Conservation (phyloP, 1,284 basidiomycete genomes). For the Mycosarcoma maydis region DNA sequence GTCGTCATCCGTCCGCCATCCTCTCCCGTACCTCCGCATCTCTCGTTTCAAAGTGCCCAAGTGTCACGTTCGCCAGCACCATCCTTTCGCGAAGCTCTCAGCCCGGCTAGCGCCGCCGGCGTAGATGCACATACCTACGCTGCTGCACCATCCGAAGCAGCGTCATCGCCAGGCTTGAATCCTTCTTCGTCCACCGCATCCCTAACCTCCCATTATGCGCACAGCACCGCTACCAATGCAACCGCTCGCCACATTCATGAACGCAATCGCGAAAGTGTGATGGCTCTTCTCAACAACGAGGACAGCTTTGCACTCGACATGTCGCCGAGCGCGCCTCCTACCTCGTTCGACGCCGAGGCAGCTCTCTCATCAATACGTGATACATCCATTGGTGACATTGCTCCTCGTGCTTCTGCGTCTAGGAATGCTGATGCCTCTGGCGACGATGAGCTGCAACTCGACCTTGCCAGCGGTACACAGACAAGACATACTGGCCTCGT, state of each 20-base stretch:
- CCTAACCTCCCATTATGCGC: conserved; percentile 28
- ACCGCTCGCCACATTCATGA: conserved; percentile 27
- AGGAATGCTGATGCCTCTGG: conserved; percentile 8
- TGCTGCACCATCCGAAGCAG: background rate
- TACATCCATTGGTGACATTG: background rate
- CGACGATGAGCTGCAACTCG: conserved; percentile 14
- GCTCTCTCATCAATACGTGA: background rate
- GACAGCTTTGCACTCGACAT: conserved; percentile 33
- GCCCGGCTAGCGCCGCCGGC: conserved; percentile 11
- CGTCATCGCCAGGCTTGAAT: conserved; percentile 16
- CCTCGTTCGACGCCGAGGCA: conserved; percentile 7
- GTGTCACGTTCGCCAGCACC: conserved; percentile 2
- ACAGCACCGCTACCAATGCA: conserved; percentile 25
- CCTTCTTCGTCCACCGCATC: conserved; percentile 32
- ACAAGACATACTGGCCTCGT: conserved; percentile 27
- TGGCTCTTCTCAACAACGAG: conserved; percentile 38
- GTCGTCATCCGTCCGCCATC: conserved; percentile 40
- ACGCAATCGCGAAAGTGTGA: conserved; percentile 35
- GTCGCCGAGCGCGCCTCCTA: conserved; percentile 6
- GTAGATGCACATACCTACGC: background rate
- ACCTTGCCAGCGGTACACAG: conserved; percentile 9
- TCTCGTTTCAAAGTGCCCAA: conserved; percentile 6
- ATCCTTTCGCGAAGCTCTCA: conserved; percentile 22
- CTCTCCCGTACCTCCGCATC: conserved; percentile 31
- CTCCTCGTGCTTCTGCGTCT: background rate